A percentile compares a stretch with the other conserved stretches of the same genome.
phyloP scores from a whole-genome alignment of 768 basidiomycete genomes.

The Chalciporus pseudorubinellus region DNA sequence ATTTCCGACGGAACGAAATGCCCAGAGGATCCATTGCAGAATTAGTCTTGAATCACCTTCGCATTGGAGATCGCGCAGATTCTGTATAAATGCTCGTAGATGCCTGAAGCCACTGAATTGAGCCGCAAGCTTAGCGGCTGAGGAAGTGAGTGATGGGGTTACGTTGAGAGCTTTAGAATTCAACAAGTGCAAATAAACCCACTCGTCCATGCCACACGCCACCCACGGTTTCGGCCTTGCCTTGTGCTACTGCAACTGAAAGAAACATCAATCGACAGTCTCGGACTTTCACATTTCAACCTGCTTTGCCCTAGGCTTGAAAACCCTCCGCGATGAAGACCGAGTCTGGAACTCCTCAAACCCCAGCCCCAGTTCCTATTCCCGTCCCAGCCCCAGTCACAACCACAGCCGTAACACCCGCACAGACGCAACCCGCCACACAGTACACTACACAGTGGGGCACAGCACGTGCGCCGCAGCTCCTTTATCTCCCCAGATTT shows the following conservation, averaged over 20 bases:
- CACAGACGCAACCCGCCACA: slow-evolving; percentile 28
- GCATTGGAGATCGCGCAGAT: too few species aligned
- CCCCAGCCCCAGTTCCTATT: background rate
- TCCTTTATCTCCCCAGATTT: slow-evolving; percentile 1
- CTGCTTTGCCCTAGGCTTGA: background rate
- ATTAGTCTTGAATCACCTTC: too few species aligned
- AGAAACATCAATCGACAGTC: background rate
- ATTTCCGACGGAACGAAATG: too few species aligned
- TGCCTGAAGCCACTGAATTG: too few species aligned
- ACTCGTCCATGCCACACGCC: slow-evolving; percentile 5
- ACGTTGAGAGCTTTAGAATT: slow-evolving; percentile 17
- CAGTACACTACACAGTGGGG: slow-evolving; percentile 41
- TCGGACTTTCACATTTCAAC: background rate
- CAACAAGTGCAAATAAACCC: slow-evolving; percentile 20
- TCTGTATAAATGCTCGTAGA: too few species aligned
- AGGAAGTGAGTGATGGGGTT: too few species aligned
- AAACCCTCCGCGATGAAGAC: slow-evolving; percentile 37
- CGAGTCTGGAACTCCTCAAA: slow-evolving; percentile 37
- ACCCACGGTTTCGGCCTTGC: background rate
- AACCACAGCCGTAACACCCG: background rate
- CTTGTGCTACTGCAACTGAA: background rate
- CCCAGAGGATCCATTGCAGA: too few species aligned
- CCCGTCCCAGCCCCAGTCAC: background rate
- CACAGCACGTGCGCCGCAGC: slow-evolving; percentile 33
- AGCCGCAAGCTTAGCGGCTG: too few species aligned